Conservation (phyloP, 129 eudicot species). For the Pittosporum tobira region DNA sequence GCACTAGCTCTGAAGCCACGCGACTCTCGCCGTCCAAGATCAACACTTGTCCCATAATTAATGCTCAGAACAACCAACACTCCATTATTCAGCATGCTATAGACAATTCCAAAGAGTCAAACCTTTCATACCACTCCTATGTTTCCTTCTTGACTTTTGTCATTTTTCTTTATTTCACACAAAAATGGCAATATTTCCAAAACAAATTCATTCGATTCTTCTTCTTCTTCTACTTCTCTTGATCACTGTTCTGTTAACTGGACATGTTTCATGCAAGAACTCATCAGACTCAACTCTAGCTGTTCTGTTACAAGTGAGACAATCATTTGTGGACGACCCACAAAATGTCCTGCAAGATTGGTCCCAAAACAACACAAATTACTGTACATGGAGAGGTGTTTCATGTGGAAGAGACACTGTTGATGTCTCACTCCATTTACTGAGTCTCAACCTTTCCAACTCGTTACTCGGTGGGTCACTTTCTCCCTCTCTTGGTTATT, state of each 20-base stretch:
- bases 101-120: slow-evolving; percentile 6
- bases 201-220: slow-evolving; percentile 13
- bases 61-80: slow-evolving; percentile 3
- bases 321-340: slow-evolving; percentile 51
- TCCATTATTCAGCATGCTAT: background rate
- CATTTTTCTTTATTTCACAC: background rate
- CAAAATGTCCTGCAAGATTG: slow-evolving; percentile 46
- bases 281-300: slow-evolving; percentile 15
- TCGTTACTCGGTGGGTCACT: slow-evolving; percentile 55
- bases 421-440: slow-evolving; percentile 25
- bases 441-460: slow-evolving; percentile 53
- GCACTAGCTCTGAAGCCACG: slow-evolving; percentile 12
- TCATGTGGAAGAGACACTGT: slow-evolving; percentile 30
- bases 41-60: slow-evolving; percentile 1
- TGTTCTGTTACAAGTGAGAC: slow-evolving; percentile 50
- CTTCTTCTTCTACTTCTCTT: slow-evolving; percentile 10
- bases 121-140: background rate
- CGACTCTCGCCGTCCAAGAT: slow-evolving; percentile 16
- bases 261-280: slow-evolving; percentile 13
- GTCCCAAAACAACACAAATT: slow-evolving; percentile 47
- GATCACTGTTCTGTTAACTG: background rate
- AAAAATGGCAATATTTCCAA: slow-evolving; percentile 16
- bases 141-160: background rate
- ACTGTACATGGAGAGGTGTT: slow-evolving; percentile 69
- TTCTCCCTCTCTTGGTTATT: slow-evolving; percentile 58